A percentile compares a stretch with the other conserved stretches of the same genome.
Conservation (phyloP, 225 moss, liverwort and hornwort genomes). For the Straminergon stramineum region DNA sequence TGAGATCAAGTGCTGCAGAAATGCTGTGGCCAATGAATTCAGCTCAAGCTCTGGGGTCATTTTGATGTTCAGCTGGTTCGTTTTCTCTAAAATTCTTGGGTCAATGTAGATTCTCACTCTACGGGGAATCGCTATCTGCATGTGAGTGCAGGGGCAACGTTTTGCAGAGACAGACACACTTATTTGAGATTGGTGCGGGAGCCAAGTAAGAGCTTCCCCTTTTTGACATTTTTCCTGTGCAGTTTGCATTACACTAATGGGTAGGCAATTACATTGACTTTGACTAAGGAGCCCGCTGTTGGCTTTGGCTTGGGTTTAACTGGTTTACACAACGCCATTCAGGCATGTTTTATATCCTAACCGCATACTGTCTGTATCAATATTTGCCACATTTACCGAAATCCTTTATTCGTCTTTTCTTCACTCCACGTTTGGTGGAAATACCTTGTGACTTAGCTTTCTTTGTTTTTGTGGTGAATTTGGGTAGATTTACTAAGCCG, state of each 20-base stretch:
- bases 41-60: constrained; percentile 47
- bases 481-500: constrained; percentile 50
- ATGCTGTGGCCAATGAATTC: constrained; percentile 55
- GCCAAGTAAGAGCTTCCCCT: constrained; percentile 55
- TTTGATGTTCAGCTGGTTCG: constrained; percentile 40
- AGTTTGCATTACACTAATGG: constrained; percentile 23
- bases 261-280: constrained; percentile 10
- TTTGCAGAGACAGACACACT: constrained; percentile 65
- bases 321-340: background rate
- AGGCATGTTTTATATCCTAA: constrained; percentile 6
- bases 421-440: background rate
- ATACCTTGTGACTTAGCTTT: constrained; percentile 27
- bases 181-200: constrained; percentile 33
- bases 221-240: constrained; percentile 37
- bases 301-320: constrained; percentile 10
- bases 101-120: constrained; percentile 21
- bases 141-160: constrained; percentile 62
- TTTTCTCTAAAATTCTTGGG: constrained; percentile 31
- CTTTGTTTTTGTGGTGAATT: constrained; percentile 36
- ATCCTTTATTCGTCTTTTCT: background rate
- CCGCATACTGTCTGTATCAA: background rate
- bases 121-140: constrained; percentile 50
- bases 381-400: background rate
- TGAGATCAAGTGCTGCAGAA: constrained; percentile 53
- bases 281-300: constrained; percentile 3